These are phyloP conservation scores for Alternaria sp. DNA, from an alignment of 2,329 filamentous ascomycete species.

Conservation along the genomic window DNA sequence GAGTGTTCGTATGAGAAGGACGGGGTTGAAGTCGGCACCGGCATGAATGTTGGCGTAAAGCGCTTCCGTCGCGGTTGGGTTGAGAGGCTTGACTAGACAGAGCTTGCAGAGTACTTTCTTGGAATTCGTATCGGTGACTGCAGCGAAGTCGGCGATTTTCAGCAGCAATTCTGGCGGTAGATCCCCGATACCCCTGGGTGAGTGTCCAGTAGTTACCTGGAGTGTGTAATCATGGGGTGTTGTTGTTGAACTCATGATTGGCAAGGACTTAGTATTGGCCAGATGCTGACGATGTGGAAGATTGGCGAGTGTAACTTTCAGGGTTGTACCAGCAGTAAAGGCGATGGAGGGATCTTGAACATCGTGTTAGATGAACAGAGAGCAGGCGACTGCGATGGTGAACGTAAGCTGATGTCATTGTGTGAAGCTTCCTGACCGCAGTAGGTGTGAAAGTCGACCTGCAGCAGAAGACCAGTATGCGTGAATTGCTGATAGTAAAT, in stretches of 20 bases:
- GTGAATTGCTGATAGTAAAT: background rate
- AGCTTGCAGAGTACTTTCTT: background rate
- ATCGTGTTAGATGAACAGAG: background rate
- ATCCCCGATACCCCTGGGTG: background rate
- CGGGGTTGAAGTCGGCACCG: background rate
- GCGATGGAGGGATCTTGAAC: background rate
- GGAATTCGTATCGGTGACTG: background rate
- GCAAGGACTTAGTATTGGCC: background rate
- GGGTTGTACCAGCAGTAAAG: background rate
- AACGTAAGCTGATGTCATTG: background rate
- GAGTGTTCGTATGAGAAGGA: background rate
- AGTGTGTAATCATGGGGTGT: background rate
- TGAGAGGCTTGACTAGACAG: background rate
- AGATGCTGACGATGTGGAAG: background rate
- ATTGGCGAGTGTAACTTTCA: background rate
- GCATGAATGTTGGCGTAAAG: background rate
- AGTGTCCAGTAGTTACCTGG: background rate
- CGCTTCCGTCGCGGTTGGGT: background rate
- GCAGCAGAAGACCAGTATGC: background rate
- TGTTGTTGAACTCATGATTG: background rate
- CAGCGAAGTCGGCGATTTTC: background rate
- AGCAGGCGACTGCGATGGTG: background rate
- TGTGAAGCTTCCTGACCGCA: background rate
- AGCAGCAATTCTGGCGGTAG: background rate
- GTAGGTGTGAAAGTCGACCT: background rate